phyloP scores from a whole-genome alignment of 306 rosid species.

The Pueraria montana region DNA sequence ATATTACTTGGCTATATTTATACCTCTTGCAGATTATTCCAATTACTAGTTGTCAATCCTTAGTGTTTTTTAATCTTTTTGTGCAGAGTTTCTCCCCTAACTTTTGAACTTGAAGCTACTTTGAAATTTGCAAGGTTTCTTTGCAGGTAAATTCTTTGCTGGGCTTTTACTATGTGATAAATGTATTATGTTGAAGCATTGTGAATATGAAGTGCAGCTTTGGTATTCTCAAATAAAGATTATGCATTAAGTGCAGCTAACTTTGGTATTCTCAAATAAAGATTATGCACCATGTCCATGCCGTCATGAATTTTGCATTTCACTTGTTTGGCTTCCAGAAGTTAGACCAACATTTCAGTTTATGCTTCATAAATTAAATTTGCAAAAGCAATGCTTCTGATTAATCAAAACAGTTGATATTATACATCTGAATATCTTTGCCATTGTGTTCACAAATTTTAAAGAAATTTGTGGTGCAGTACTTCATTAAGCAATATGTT shows the following conservation, averaged over 20 bases:
- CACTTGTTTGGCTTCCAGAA: constrained; percentile 23
- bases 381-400: constrained; percentile 21
- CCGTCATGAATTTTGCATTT: constrained; percentile 16
- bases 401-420: constrained; percentile 22
- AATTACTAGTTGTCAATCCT: constrained; percentile 32
- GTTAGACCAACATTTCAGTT: constrained; percentile 40
- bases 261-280: constrained; percentile 31
- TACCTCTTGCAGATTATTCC: constrained; percentile 31
- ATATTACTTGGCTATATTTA: constrained; percentile 31
- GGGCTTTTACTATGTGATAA: constrained; percentile 31
- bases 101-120: constrained; percentile 98
- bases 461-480: constrained; percentile 12
- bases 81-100: constrained; percentile 97
- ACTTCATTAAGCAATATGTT: constrained; percentile 25
- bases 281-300: background rate
- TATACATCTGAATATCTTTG: constrained; percentile 24
- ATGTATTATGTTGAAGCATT: constrained; percentile 26
- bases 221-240: constrained; percentile 31
- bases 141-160: constrained; percentile 74
- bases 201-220: constrained; percentile 10
- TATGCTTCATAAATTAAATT: constrained; percentile 32
- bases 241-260: constrained; percentile 2
- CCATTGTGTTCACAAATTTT: background rate
- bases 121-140: constrained; percentile 94
- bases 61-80: constrained; percentile 36